Percentiles rank a stretch among this genome's conserved stretches.
Evolutionary conservation across 306 rosid genomes (phyloP).

Genomic region (Dalbergia oliveri): DNA sequence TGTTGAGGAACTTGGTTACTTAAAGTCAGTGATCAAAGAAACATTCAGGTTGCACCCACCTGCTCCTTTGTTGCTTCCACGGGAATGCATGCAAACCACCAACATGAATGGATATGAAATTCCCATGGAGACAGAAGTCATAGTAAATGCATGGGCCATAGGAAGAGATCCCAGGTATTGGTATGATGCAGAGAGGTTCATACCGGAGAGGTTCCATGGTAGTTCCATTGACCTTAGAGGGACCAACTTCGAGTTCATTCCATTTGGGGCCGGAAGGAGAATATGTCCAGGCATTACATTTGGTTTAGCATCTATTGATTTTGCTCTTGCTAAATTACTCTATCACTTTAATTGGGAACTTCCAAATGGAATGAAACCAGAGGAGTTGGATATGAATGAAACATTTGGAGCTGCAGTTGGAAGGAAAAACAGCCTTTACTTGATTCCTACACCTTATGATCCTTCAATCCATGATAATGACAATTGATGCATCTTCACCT

Average conservation of each 20-base stretch:
- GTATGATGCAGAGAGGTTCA: slow-evolving; percentile 1
- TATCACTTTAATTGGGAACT: slow-evolving; percentile 35
- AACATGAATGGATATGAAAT: slow-evolving; percentile 43
- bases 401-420: background rate
- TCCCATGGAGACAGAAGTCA: slow-evolving; percentile 32
- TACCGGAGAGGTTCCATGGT: slow-evolving; percentile 30
- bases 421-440: slow-evolving; percentile 7
- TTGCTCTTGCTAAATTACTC: slow-evolving; percentile 12
- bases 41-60: slow-evolving; percentile 44
- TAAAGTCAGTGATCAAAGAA: slow-evolving; percentile 44
- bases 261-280: slow-evolving; percentile 43
- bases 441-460: slow-evolving; percentile 13
- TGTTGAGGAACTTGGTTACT: slow-evolving; percentile 13
- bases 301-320: slow-evolving; percentile 24
- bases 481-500: too few relatives aligned
- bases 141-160: too few relatives aligned
- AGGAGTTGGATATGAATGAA: slow-evolving; percentile 38
- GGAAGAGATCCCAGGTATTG: slow-evolving; percentile 37
- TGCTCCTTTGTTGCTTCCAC: slow-evolving; percentile 42
- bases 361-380: background rate
- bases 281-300: slow-evolving; percentile 45
- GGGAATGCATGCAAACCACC: slow-evolving; percentile 34
- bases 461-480: background rate
- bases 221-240: slow-evolving; percentile 22
- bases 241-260: slow-evolving; percentile 22